Evolutionary conservation across 75 land plant species (phyloP), one percentile per base, ranked within the genome.

Genomic region (Chamaecyparis obtusa): DNA sequence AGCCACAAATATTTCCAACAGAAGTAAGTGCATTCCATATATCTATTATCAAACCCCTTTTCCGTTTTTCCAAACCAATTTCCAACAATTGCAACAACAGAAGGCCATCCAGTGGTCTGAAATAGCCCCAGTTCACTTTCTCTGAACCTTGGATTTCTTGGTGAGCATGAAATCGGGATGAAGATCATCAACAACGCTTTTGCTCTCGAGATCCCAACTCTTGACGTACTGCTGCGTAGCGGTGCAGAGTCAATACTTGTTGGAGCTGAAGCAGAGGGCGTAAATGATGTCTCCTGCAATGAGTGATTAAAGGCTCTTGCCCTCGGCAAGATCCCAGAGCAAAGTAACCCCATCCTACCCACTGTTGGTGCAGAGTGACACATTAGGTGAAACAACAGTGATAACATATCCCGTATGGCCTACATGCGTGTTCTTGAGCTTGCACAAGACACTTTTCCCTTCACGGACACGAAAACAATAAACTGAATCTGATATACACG

Each of bases 301-400:
- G 13, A 93, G 77, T 1, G 93, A 90, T 87, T 93, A 92, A 10
- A 92, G 88, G 46, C 88, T 41, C 91, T 91, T 94, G 10, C 95
- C 95, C 90, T 92, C 95, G 1, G 94, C 89, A 75, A 93, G 77
- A 60, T 97, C 99, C 99, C 99, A 97, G 80, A 97, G 88, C 89
- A 97, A 83, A 24, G 95, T 94, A 17, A 94, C 95, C 0, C 96
- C 97, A 57, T 97, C 99, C 72, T 96, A 94, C 1, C 98, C 98
- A 1, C 97, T 95, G 32, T 94, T 94, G 8, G 98, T 97, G 74
- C 97, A 96, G 32, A 96, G 90, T 0, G 96, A 94, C 0, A 97
- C 97, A 69, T 97, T 97, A 10, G 99, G 99, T 15, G 94, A 92
- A 17, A 97, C 95, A 0, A 92, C 96, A 0, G 96, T 91, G 92